Conservation (phyloP, 140 eudicot species). For the Stevia rebaudiana region DNA sequence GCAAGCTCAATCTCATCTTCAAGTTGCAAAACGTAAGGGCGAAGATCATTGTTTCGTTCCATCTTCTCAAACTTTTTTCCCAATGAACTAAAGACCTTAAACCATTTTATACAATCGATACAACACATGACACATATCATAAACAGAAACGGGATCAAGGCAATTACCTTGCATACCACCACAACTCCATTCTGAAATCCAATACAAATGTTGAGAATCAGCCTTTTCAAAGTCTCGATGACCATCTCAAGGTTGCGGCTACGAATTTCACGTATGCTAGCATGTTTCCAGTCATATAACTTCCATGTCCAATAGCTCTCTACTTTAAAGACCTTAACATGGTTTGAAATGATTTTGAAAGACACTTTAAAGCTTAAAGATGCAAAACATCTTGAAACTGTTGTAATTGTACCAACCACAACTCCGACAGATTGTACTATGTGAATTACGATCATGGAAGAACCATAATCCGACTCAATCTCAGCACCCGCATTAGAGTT, state of each 20-base stretch:
- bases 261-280: not conserved
- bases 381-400: not conserved
- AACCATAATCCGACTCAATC: not conserved
- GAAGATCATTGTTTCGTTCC: too few relatives aligned
- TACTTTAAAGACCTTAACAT: not conserved
- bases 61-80: not conserved
- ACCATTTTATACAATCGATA: not conserved
- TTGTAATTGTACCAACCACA: not conserved
- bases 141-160: not conserved
- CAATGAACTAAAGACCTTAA: not conserved
- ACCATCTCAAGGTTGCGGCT: not conserved
- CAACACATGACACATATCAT: not conserved
- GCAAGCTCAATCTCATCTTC: slow-evolving; percentile 23
- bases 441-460: not conserved
- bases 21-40: too few relatives aligned
- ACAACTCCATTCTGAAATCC: not conserved
- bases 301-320: not conserved
- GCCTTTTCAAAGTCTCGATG: not conserved
- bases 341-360: not conserved
- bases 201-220: not conserved
- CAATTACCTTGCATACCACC: not conserved
- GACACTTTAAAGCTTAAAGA: not conserved
- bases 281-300: not conserved
- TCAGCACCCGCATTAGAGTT: not conserved
- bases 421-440: slow-evolving; percentile 1